Evolutionary conservation across 768 basidiomycete genomes (phyloP).

Genomic region (Dictyophora rubrovolvata): DNA sequence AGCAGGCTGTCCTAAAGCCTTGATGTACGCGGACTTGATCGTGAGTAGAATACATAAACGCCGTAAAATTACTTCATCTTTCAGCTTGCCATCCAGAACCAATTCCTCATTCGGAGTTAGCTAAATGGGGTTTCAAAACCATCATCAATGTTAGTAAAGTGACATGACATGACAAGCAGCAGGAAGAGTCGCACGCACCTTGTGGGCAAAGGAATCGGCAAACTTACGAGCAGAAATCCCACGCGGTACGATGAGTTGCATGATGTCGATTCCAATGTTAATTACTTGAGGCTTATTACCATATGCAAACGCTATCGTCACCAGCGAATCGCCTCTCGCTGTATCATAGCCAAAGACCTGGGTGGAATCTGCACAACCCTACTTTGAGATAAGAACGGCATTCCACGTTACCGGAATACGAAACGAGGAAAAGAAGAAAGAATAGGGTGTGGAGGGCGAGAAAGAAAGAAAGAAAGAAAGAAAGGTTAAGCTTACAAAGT

Average conservation of each 20-base stretch:
- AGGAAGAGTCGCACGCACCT: constrained; percentile 33
- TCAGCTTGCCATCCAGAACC: constrained; percentile 39
- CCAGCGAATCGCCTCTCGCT: constrained; percentile 13
- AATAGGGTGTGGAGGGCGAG: background rate
- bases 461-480: background rate
- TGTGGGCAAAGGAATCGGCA: constrained; percentile 64
- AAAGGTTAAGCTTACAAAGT: constrained; percentile 1
- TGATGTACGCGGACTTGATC: constrained; percentile 73
- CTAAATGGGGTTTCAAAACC: constrained; percentile 21
- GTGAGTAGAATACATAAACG: constrained; percentile 70
- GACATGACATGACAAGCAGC: background rate
- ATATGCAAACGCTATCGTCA: constrained; percentile 45
- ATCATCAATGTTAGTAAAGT: background rate
- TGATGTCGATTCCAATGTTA: constrained; percentile 72
- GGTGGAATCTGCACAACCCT: background rate
- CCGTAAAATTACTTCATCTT: constrained; percentile 58
- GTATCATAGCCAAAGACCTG: constrained; percentile 14
- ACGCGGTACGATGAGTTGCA: constrained; percentile 51
- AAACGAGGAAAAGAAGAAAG: background rate
- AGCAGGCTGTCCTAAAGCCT: constrained; percentile 70
- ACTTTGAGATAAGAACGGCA: background rate
- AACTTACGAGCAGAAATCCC: constrained; percentile 52
- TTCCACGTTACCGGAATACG: background rate
- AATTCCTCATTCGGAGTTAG: constrained; percentile 42
- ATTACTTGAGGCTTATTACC: constrained; percentile 64